Evolutionary conservation across 225 moss, liverwort and hornwort genomes (phyloP), one percentile per base, ranked within the genome.

Genomic region (Anthoceros angustus): DNA sequence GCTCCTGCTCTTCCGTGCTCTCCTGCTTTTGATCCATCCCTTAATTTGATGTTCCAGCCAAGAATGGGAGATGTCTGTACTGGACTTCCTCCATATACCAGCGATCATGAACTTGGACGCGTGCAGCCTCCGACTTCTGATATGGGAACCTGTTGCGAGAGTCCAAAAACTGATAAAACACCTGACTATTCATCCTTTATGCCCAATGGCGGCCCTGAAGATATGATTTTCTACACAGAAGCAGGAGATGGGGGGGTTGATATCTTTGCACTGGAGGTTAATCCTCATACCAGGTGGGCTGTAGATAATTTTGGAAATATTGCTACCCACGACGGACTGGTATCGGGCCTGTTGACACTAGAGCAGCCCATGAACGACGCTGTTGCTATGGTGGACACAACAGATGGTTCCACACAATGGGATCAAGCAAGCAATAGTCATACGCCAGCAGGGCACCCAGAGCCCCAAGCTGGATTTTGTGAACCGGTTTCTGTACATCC

Each of bases 21-120:
- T 50, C 98, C 98, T 62, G 87, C 84, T n/a, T 98, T 98, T 77
- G 98, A 98, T 69, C 92, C 92, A 39, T 84, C 98, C 64, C 81
- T 99, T 23, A 1, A 4, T 32, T 32, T 32, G 32, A 87, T 86
- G 83, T 89, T 92, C 62, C 64, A 76, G 41, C 66, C 84, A 62
- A 75, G 70, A 75, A 73, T 18, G 18, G 55, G 23, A 8, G 55
- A 55, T 23, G 23, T 12, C 55, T 55, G 18, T 7, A 1, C 55
- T 23, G 23, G 18, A 15, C 14, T 55, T 55, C 55, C 55, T 5
- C 18, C 7, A 18, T 18, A 12, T 20, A 0, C n/a, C 7, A 20
- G 4, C 14, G 55, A 23, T 4, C 32, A 1, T 32, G 32, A 32
- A 32, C 32, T 32, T 32, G 32, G 32, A 32, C 32, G 32, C 4